phyloP scores from a whole-genome alignment of 441 rosid genomes.

The Arabidopsis hybrid region DNA sequence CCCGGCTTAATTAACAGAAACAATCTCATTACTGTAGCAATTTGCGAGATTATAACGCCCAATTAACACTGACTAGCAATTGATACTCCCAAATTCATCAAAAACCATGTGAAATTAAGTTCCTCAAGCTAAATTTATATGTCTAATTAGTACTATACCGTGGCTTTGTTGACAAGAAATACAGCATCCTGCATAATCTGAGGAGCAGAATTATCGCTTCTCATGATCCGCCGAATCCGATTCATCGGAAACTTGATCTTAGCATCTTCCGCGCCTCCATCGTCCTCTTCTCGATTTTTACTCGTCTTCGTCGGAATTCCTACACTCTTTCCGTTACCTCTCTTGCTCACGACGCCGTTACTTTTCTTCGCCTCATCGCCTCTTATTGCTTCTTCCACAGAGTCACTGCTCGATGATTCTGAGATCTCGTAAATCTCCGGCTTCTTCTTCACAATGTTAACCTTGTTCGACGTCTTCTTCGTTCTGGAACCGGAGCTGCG shows the following conservation, averaged over 20 bases:
- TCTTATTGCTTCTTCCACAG: constrained; percentile 33
- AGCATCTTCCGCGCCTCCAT: constrained; percentile 50
- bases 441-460: constrained; percentile 29
- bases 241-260: constrained; percentile 71
- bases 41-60: not conserved
- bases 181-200: constrained; percentile 65
- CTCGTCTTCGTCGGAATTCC: constrained; percentile 33
- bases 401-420: constrained; percentile 49
- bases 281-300: constrained; percentile 40
- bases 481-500: constrained; percentile 24
- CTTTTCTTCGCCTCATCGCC: constrained; percentile 20
- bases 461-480: not conserved
- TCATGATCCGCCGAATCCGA: constrained; percentile 74
- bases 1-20: not conserved
- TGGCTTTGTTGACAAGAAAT: constrained; percentile 84
- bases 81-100: constrained; percentile 15
- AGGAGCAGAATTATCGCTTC: constrained; percentile 53
- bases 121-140: not conserved
- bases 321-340: constrained; percentile 17
- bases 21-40: not conserved
- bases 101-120: not conserved
- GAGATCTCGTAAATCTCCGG: constrained; percentile 37
- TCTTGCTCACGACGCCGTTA: constrained; percentile 25
- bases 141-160: constrained; percentile 52
- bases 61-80: constrained; percentile 14